Evolutionary conservation across 2,329 filamentous ascomycete species (phyloP), one percentile per base, ranked within the genome.

Genomic region (Amauroascus verrucosus): DNA sequence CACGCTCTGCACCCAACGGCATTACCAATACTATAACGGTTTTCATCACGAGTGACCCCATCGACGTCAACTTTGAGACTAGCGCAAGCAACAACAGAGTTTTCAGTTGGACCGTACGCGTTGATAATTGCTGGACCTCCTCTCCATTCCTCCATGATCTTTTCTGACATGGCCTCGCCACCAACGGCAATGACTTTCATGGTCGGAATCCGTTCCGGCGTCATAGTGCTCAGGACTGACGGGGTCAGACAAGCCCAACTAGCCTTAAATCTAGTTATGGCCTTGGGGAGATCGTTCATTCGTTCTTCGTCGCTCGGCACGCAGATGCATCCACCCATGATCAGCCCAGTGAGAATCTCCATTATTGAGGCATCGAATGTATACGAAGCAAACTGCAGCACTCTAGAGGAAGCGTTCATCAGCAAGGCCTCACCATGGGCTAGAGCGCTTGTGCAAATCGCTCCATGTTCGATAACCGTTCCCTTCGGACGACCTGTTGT

Each of bases 401-500:
- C 77, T 3, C 84, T 74, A 9, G 80, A 81, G 65, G 65, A 5
- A 62, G 67, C 47, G 70, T 72, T 48, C 81, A 77, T 66, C 24
- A 72, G 69, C 1, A 83, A 65, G 0, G 74, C 72, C 0, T 72
- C 67, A 0, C 72, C 76, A 59, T 83, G 77, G 0, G 74, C 72
- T 2, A 75, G 61, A 45, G 80, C 75, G 0, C 75, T 72, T 0
- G 80, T 79, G 1, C 78, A 77, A 1, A 84, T 70, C 0, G 79
- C 75, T 0, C 70, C 69, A 59, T 86, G 83, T 6, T 78, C 78
- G 56, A 84, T 79, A 16, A 83, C 78, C 11, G 82, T 77, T 1
- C 80, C 82, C 54, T 81, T 80, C 0, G 79, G 78, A 48, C 73
- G 75, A 47, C 75, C 76, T 1, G 78, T 77, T 0, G 77, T 78